Conservation (phyloP, 1,284 basidiomycete species). For the Cutaneotrichosporon mucoides region DNA sequence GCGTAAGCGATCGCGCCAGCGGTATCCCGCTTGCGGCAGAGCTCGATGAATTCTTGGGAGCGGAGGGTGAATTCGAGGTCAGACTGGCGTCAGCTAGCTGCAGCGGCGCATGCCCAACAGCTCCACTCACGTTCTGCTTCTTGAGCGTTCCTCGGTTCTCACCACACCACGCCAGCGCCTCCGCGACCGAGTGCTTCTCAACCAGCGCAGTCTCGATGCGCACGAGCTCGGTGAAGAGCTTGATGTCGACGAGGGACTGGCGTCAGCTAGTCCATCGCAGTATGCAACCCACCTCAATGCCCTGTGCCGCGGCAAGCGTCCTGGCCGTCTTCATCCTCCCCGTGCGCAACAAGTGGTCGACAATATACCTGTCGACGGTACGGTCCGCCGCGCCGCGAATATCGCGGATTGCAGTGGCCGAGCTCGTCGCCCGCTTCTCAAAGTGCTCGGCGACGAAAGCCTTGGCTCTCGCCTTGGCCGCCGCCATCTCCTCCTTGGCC, state of each 20-base stretch:
- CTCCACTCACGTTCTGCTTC: slow-evolving; percentile 70
- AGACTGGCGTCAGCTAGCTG: slow-evolving; percentile 57
- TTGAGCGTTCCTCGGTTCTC: slow-evolving; percentile 90
- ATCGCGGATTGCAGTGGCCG: neutral
- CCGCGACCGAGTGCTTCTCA: slow-evolving; percentile 67
- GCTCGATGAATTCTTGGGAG: slow-evolving; percentile 93
- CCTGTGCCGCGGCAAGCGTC: slow-evolving; percentile 31
- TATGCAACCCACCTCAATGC: slow-evolving; percentile 36
- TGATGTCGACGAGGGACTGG: slow-evolving; percentile 80
- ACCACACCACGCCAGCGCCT: slow-evolving; percentile 90
- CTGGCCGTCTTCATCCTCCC: slow-evolving; percentile 42
- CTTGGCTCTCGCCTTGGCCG: slow-evolving; percentile 3
- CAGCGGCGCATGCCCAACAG: neutral
- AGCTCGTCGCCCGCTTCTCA: slow-evolving; percentile 7
- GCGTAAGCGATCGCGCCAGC: slow-evolving; percentile 79
- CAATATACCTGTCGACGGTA: slow-evolving; percentile 76
- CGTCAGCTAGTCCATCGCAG: neutral
- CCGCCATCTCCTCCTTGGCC: neutral
- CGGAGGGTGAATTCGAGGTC: slow-evolving; percentile 93
- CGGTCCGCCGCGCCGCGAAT: slow-evolving; percentile 15
- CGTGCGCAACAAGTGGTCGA: slow-evolving; percentile 78
- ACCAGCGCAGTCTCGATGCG: slow-evolving; percentile 75
- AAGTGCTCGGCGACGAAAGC: slow-evolving; percentile 3
- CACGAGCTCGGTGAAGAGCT: slow-evolving; percentile 81
- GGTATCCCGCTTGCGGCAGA: slow-evolving; percentile 65